Evolutionary conservation across 1,284 basidiomycete genomes (phyloP), one percentile per base, ranked within the genome.

Genomic region (Mixia osmundae): DNA sequence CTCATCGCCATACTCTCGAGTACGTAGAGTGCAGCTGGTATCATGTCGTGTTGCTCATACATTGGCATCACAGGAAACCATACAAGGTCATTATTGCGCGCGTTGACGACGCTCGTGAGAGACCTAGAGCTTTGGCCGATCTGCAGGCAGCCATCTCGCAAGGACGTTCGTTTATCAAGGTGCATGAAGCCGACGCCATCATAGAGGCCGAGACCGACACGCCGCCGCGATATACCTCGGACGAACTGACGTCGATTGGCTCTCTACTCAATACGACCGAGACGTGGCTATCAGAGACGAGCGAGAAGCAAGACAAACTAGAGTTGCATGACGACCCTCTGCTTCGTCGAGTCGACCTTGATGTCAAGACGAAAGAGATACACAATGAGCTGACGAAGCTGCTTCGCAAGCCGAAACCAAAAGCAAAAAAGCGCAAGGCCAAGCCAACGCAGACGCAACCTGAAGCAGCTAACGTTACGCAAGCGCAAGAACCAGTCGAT

Each of bases 1-100:
- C 70, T 43, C 77, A 79, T 54, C 68, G 76, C 34, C 65, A 66
- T 26, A 69, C 66, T 11, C 58, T 95, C 15, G 82, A 91, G 78
- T 83, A 50, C 57, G 76, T 67, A 15, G 11, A 2, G 10, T 39
- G 16, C 29, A 26, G 8, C 14, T 28, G 23, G 12, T 22, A 28
- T 25, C n/a, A 25, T 14, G 9, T 37, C 37, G 5, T 39, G 25
- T n/a, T 16, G 18, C 30, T 35, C 22, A 11, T 27, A 4, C 35
- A 6, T 18, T 7, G 31, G 10, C 16, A 15, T 3, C 31, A 6
- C 48, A 85, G 80, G 58, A 59, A 63, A 28, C 58, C 87, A 41
- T 83, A 94, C 54, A 62, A 64, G 30, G 79, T 82, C 2, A 71
- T 94, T 40, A 9, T 26, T 22, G 68, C 72, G 50, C 75, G 91